phyloP scores from a whole-genome alignment of 1,284 basidiomycete genomes.

The Puccinia brachypodii region DNA sequence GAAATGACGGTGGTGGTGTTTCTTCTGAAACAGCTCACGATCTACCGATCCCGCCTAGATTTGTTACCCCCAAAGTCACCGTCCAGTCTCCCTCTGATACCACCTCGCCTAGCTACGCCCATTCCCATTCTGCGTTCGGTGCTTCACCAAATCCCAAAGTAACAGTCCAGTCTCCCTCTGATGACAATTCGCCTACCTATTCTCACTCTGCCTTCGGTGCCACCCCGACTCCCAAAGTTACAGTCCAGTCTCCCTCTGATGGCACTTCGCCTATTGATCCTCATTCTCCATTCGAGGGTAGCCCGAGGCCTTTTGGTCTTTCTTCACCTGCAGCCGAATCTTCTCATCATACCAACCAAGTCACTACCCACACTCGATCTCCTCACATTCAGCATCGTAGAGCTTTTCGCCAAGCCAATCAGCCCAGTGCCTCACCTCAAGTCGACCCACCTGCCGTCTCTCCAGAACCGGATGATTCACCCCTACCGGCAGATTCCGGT shows the following conservation, averaged over 20 bases:
- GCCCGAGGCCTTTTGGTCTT: neutral
- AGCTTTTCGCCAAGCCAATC: neutral
- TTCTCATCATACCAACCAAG: neutral
- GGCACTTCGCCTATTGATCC: neutral
- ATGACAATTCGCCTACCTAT: conserved; percentile 1
- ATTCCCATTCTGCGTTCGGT: no score
- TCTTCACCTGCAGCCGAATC: neutral
- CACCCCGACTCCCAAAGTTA: conserved; percentile 29
- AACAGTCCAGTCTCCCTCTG: conserved; percentile 19
- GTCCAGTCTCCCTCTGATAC: conserved; percentile 26
- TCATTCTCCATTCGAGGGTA: neutral
- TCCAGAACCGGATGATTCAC: neutral
- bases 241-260: conserved; percentile 20
- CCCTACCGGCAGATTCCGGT: neutral
- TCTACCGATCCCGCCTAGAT: conserved; percentile 2
- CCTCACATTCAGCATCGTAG: no score
- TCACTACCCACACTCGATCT: neutral
- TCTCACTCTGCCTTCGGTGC: no score
- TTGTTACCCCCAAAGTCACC: conserved; percentile 20
- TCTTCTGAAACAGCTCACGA: neutral
- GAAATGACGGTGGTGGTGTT: neutral
- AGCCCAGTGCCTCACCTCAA: neutral
- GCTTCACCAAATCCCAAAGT: conserved; percentile 28
- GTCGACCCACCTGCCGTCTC: neutral
- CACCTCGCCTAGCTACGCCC: neutral